Evolutionary conservation across 2,329 filamentous ascomycete species (phyloP).

Genomic region (Cladosporium phlei): DNA sequence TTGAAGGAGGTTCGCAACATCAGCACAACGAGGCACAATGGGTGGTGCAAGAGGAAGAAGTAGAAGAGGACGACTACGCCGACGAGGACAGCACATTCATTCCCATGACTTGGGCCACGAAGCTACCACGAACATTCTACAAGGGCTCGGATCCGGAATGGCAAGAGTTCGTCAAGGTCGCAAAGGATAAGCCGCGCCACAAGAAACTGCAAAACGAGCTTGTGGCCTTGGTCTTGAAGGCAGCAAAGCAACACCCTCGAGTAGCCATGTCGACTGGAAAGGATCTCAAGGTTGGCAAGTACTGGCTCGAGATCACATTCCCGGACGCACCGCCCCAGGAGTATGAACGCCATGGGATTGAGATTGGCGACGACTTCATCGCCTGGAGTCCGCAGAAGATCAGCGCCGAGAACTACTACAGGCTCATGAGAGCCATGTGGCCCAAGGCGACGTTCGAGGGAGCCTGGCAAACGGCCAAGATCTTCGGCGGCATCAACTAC

Average conservation of each 20-base stretch:
- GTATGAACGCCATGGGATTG: constrained; percentile 45
- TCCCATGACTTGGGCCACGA: constrained; percentile 44
- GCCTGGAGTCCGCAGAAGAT: constrained; percentile 39
- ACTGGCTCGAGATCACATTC: constrained; percentile 47
- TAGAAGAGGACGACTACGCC: constrained; percentile 30
- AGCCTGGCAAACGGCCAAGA: constrained; percentile 31
- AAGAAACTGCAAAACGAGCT: constrained; percentile 40
- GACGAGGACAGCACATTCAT: constrained; percentile 43
- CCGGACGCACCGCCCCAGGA: constrained; percentile 46
- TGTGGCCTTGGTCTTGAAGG: constrained; percentile 31
- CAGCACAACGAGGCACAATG: constrained; percentile 22
- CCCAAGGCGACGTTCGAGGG: constrained; percentile 34
- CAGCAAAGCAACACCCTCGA: constrained; percentile 28
- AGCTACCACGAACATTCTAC: constrained; percentile 40
- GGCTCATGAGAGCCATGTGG: constrained; percentile 35
- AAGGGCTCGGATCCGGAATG: constrained; percentile 51
- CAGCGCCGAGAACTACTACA: constrained; percentile 37
- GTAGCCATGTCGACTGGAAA: constrained; percentile 34
- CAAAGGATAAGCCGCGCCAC: constrained; percentile 38
- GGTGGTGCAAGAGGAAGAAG: constrained; percentile 29
- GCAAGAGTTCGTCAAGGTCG: constrained; percentile 46
- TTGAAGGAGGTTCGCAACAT: constrained; percentile 23
- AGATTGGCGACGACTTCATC: constrained; percentile 36
- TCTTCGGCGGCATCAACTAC: constrained; percentile 34
- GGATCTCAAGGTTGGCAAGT: constrained; percentile 37